A percentile compares a stretch with the other conserved stretches of the same genome.
These are phyloP conservation scores for Hortaea werneckii DNA, from an alignment of 2,329 filamentous ascomycete genomes.

Conservation along the genomic window DNA sequence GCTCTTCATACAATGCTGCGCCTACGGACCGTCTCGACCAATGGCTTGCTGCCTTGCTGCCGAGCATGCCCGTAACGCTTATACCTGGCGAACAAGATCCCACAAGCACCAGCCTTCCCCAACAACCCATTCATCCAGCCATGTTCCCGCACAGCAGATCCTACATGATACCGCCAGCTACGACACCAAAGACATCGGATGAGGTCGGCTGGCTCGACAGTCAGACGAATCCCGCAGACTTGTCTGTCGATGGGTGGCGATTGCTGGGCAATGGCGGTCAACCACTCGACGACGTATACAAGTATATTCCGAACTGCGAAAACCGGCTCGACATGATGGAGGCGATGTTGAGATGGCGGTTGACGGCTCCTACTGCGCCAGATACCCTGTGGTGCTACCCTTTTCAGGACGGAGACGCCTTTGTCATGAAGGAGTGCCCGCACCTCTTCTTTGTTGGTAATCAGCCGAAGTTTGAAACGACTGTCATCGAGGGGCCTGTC, in stretches of 20 bases:
- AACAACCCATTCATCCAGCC: slow-evolving; percentile 85
- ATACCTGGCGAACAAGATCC: slow-evolving; percentile 78
- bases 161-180: slow-evolving; percentile 46
- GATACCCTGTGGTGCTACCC: slow-evolving; percentile 96
- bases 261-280: slow-evolving; percentile 82
- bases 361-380: slow-evolving; percentile 83
- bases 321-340: slow-evolving; percentile 84
- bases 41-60: slow-evolving; percentile 71
- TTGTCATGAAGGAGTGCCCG: slow-evolving; percentile 74
- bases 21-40: slow-evolving; percentile 76
- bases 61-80: slow-evolving; percentile 77
- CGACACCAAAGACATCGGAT: background rate
- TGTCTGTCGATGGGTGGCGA: slow-evolving; percentile 80
- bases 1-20: slow-evolving; percentile 72
- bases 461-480: slow-evolving; percentile 52
- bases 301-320: slow-evolving; percentile 62
- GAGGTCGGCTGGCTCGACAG: slow-evolving; percentile 70
- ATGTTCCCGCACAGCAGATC: slow-evolving; percentile 71
- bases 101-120: slow-evolving; percentile 79
- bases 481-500: slow-evolving; percentile 40
- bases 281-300: slow-evolving; percentile 86
- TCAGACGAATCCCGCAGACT: slow-evolving; percentile 89
- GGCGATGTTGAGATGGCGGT: slow-evolving; percentile 83
- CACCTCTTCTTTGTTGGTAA: slow-evolving; percentile 73
- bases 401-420: slow-evolving; percentile 87